Percentiles rank a stretch among this genome's conserved stretches.
Conservation (phyloP, 805 yeast genomes). For the Starmerella sirachaensis region DNA sequence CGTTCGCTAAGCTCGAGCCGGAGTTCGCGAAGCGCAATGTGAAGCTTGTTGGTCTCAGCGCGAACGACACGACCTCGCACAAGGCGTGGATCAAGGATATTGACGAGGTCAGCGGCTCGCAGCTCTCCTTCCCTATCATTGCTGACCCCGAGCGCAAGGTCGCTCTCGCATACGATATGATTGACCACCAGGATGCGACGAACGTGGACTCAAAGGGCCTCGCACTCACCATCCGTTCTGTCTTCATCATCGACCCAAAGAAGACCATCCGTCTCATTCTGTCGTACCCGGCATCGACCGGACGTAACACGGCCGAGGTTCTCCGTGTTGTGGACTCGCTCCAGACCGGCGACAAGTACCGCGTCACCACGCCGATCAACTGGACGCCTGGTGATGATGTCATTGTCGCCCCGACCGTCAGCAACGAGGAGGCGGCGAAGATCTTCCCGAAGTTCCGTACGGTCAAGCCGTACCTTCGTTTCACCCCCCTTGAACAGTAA, state of each 20-base stretch:
- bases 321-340: slow-evolving; percentile 83
- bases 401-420: slow-evolving; percentile 79
- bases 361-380: slow-evolving; percentile 87
- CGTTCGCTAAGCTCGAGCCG: slow-evolving; percentile 82
- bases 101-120: slow-evolving; percentile 69
- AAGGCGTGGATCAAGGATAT: slow-evolving; percentile 86
- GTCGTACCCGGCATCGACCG: slow-evolving; percentile 88
- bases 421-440: slow-evolving; percentile 71
- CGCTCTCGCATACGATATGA: slow-evolving; percentile 73
- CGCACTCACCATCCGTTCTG: slow-evolving; percentile 86
- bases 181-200: slow-evolving; percentile 75
- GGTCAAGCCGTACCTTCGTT: slow-evolving; percentile 87
- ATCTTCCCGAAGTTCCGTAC: slow-evolving; percentile 81
- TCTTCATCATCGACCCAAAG: slow-evolving; percentile 80
- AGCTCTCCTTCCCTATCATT: slow-evolving; percentile 77
- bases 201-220: slow-evolving; percentile 60
- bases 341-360: slow-evolving; percentile 75
- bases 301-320: slow-evolving; percentile 91
- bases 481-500: slow-evolving; percentile 34
- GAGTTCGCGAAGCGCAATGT: slow-evolving; percentile 80
- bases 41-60: slow-evolving; percentile 83
- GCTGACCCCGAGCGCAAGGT: slow-evolving; percentile 82
- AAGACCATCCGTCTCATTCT: slow-evolving; percentile 80
- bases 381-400: slow-evolving; percentile 90
- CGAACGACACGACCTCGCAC: slow-evolving; percentile 74